Base-by-base conservation (phyloP, 2,329 filamentous ascomycete genomes). In the Alternaria ventricosa region DNA sequence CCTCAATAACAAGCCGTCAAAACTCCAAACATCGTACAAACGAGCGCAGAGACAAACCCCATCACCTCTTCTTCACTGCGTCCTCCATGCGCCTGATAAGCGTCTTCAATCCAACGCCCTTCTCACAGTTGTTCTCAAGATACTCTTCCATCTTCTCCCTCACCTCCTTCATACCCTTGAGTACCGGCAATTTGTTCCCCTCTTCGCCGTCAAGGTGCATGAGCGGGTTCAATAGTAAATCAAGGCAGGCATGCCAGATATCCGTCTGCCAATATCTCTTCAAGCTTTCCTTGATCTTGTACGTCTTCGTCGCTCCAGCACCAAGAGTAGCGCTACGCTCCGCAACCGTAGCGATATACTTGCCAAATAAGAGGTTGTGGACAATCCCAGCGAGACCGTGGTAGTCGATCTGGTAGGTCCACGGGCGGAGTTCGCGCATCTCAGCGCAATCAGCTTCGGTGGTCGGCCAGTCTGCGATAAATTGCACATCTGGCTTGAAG, bases 381-480 rank as follows among this genome's bases (percentile, higher is more conserved):
- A 98, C 85, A 23, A 93, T 92, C 5, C 93, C 94, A 0, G 96
- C 96, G 0, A 97, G 86, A 12, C 96, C 96, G 79, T 97, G 93
- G 74, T 98, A 96, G 82, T 99, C 96, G 70, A 97, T 93, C 79
- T 99, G 96, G 84, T 94, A 97, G 1, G 95, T 98, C 96, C 96
- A 99, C 0, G 94, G 94, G 1, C 95, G 87, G 60, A 93, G 88
- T 82, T 99, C 95, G 50, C 94, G 91, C 88, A 98, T 97, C 84
- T 99, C 96, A 18, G 92, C 91, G 80, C 96, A 99, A 81, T 99
- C 96, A 56, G 93, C 90, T 23, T 91, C 87, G 15, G 88, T 88
- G 0, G 93, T 94, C 80, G 96, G 92, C 96, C 96, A 99, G 82
- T 99, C 96, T 0, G 95, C 96, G 63, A 98, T 89, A 84, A 99